Percentiles rank a stretch among this genome's conserved stretches.
These are phyloP conservation scores for Geosmithia putterillii DNA, from an alignment of 2,329 filamentous ascomycete genomes.

Conservation along the genomic window DNA sequence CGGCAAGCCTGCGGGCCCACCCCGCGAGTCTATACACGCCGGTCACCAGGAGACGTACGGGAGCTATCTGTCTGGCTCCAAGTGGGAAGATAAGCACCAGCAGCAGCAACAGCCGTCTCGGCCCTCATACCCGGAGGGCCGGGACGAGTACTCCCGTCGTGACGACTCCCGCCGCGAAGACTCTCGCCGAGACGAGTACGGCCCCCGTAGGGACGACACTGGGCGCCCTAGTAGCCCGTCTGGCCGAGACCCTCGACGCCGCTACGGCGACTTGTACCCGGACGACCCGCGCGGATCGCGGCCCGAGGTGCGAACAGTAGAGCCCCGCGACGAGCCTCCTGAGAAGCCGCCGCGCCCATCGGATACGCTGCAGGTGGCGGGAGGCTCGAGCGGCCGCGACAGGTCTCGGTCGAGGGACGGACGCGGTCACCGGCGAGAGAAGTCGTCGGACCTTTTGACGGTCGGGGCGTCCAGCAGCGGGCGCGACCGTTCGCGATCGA, in stretches of 20 bases:
- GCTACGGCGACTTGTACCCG: slow-evolving; percentile 8
- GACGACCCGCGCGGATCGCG: slow-evolving; percentile 24
- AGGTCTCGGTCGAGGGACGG: slow-evolving; percentile 18
- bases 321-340: slow-evolving; percentile 13
- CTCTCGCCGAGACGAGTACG: no score
- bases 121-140: no score
- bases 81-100: slow-evolving; percentile 4
- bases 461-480: slow-evolving; percentile 12
- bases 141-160: slow-evolving; percentile 10
- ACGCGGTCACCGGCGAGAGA: not conserved
- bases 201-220: not conserved
- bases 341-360: slow-evolving; percentile 4
- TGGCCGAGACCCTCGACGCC: slow-evolving; percentile 9
- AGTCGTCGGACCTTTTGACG: slow-evolving; percentile 7
- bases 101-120: not conserved
- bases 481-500: slow-evolving; percentile 13
- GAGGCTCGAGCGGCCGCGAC: slow-evolving; percentile 15
- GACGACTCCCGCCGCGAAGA: slow-evolving; percentile 5
- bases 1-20: slow-evolving; percentile 19
- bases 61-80: slow-evolving; percentile 11
- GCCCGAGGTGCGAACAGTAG: slow-evolving; percentile 28
- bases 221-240: slow-evolving; percentile 5
- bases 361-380: slow-evolving; percentile 8
- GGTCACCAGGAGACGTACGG: slow-evolving; percentile 10
- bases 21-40: slow-evolving; percentile 9